Percentiles rank a stretch among this genome's conserved stretches.
These are phyloP conservation scores for Carex pumila DNA, from an alignment of 176 grass and related monocot genomes.

Conservation along the genomic window DNA sequence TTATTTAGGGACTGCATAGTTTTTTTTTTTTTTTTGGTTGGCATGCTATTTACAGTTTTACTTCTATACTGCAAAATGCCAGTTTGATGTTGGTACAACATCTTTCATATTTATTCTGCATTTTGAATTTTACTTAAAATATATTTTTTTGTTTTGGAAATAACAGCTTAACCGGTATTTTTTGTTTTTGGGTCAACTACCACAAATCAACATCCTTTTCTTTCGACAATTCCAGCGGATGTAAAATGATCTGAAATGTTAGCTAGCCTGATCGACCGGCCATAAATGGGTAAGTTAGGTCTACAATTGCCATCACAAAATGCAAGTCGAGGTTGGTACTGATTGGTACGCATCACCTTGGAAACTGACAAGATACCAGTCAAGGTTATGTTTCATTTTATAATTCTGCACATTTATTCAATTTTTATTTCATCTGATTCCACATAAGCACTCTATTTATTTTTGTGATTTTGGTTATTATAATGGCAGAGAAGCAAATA, in stretches of 20 bases:
- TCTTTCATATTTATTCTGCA: not conserved
- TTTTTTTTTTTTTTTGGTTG: no score
- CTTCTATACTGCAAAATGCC: not conserved
- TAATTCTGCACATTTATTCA: not conserved
- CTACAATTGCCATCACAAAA: no score
- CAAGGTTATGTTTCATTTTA: not conserved
- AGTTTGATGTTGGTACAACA: not conserved
- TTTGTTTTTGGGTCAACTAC: not conserved
- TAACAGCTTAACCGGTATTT: constrained; percentile 86
- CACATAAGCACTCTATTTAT: not conserved
- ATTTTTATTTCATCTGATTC: not conserved
- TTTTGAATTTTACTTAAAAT: constrained; percentile 15
- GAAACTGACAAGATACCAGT: not conserved
- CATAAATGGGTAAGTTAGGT: no score
- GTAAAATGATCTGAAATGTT: not conserved
- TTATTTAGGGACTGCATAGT: not conserved
- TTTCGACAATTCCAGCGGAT: not conserved
- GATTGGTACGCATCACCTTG: not conserved
- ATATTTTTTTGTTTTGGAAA: constrained; percentile 16
- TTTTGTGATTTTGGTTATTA: not conserved
- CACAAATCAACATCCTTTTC: not conserved
- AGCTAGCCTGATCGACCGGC: not conserved
- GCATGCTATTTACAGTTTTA: no score
- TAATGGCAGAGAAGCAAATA: constrained; percentile 63
- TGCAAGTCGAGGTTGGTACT: not conserved